A percentile compares a stretch with the other conserved stretches of the same genome.
phyloP scores from a whole-genome alignment of 306 rosid species.

The Cucumis hystrix region DNA sequence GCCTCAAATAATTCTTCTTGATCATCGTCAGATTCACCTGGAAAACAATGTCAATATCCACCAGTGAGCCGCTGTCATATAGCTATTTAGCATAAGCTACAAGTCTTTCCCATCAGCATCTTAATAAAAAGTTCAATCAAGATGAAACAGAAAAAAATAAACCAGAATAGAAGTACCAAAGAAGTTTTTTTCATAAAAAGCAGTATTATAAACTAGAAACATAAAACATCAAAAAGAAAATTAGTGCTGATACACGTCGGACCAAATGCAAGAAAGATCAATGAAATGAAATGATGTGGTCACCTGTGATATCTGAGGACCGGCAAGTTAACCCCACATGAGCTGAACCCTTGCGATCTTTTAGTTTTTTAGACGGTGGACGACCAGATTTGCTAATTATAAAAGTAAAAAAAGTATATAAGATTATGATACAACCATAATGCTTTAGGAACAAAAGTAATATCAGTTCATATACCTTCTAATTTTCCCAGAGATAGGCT shows the following conservation, averaged over 20 bases:
- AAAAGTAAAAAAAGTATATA: slow-evolving; percentile 3
- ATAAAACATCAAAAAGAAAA: not conserved
- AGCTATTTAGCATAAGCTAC: not conserved
- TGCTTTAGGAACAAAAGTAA: not conserved
- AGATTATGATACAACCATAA: not conserved
- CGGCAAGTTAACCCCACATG: slow-evolving; percentile 40
- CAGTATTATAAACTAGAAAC: not conserved
- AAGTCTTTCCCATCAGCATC: not conserved
- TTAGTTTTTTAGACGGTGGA: slow-evolving; percentile 71
- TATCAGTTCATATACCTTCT: slow-evolving; percentile 34
- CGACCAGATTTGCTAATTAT: slow-evolving; percentile 64
- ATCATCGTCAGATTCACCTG: slow-evolving; percentile 83
- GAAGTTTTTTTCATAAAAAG: not conserved
- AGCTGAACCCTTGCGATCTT: slow-evolving; percentile 58
- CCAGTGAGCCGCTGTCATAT: slow-evolving; percentile 10
- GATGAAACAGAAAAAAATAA: not conserved
- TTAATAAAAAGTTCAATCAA: not conserved
- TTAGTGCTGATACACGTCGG: not conserved
- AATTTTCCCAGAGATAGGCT: slow-evolving; percentile 41
- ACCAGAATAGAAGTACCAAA: not conserved
- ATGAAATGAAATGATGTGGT: slow-evolving; percentile 7
- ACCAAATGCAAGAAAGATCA: not conserved
- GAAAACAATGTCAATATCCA: slow-evolving; percentile 19
- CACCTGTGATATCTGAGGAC: slow-evolving; percentile 63
- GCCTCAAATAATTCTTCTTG: slow-evolving; percentile 58